Conservation (phyloP, 2,329 filamentous ascomycete genomes). For the Fusarium haematococcum region DNA sequence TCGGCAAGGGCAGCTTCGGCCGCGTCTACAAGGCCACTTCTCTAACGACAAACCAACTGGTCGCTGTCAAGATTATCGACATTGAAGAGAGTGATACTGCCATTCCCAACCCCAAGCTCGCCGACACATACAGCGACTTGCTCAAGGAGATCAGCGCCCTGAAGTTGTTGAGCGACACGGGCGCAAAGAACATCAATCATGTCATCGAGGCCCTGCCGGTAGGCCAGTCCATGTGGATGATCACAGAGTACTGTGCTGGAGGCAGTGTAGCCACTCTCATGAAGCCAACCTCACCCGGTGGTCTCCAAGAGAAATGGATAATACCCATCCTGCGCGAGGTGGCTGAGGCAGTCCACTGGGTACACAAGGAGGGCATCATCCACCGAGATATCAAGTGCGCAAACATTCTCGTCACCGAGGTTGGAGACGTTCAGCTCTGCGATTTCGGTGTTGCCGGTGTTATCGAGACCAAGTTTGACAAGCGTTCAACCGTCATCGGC, state of each 20-base stretch:
- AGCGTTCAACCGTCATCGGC: slow-evolving; percentile 83
- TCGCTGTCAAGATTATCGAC: slow-evolving; percentile 86
- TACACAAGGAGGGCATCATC: slow-evolving; percentile 76
- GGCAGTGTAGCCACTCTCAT: slow-evolving; percentile 82
- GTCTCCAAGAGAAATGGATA: slow-evolving; percentile 78
- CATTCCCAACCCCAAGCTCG: slow-evolving; percentile 71
- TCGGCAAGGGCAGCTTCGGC: slow-evolving; percentile 80
- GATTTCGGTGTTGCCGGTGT: slow-evolving; percentile 88
- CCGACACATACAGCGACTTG: slow-evolving; percentile 76
- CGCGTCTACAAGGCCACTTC: slow-evolving; percentile 76
- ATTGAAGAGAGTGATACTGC: slow-evolving; percentile 77
- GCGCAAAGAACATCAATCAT: slow-evolving; percentile 83
- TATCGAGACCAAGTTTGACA: slow-evolving; percentile 79
- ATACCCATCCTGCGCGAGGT: slow-evolving; percentile 75
- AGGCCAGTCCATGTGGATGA: slow-evolving; percentile 86
- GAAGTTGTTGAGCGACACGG: slow-evolving; percentile 78
- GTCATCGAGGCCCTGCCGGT: slow-evolving; percentile 84
- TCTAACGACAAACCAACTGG: slow-evolving; percentile 62
- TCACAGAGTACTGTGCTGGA: slow-evolving; percentile 87
- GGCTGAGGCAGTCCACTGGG: slow-evolving; percentile 74
- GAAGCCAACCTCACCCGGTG: slow-evolving; percentile 74
- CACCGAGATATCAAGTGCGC: slow-evolving; percentile 81
- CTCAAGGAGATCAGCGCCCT: slow-evolving; percentile 77
- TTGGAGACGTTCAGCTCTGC: slow-evolving; percentile 81
- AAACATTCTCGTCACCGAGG: slow-evolving; percentile 83